Conservation (phyloP, 371 early-diverging fungal species). For the Rhizopus stolonifer region DNA sequence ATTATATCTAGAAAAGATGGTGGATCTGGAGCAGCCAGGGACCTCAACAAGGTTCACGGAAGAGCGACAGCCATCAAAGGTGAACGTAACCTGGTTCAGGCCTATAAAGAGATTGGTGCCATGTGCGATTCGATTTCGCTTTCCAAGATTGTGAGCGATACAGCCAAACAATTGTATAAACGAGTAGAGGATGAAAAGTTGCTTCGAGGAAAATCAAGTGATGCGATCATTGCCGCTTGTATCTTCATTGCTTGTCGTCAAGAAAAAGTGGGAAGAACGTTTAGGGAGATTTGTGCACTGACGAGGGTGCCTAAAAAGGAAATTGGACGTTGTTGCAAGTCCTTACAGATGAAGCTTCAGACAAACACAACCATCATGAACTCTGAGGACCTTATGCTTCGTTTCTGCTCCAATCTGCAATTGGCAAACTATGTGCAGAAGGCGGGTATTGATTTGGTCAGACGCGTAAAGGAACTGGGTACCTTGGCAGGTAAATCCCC, state of each 20-base stretch:
- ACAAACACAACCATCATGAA: constrained; percentile 68
- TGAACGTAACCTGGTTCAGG: constrained; percentile 83
- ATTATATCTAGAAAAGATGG: constrained; percentile 83
- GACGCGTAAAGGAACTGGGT: constrained; percentile 74
- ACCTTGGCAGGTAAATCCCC: constrained; percentile 89
- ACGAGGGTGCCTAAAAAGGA: constrained; percentile 94
- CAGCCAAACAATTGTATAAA: constrained; percentile 96
- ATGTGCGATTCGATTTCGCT: constrained; percentile 92
- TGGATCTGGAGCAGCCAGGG: constrained; percentile 72
- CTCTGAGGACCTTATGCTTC: constrained; percentile 79
- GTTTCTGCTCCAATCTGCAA: constrained; percentile 83
- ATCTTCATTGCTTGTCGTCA: constrained; percentile 97
- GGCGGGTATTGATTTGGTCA: constrained; percentile 70
- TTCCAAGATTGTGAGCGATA: constrained; percentile 84
- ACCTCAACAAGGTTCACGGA: constrained; percentile 76
- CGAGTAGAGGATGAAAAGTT: constrained; percentile 86
- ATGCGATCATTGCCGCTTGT: constrained; percentile 95
- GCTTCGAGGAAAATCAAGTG: constrained; percentile 85
- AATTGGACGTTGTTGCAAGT: constrained; percentile 86
- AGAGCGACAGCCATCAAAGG: constrained; percentile 72
- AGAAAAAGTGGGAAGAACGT: constrained; percentile 92
- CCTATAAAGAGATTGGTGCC: constrained; percentile 91
- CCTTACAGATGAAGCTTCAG: constrained; percentile 67
- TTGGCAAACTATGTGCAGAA: constrained; percentile 73
- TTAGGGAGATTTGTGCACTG: constrained; percentile 95